Base-by-base conservation (phyloP, 805 yeast genomes). In the Metschnikowia baotianmanensis region DNA sequence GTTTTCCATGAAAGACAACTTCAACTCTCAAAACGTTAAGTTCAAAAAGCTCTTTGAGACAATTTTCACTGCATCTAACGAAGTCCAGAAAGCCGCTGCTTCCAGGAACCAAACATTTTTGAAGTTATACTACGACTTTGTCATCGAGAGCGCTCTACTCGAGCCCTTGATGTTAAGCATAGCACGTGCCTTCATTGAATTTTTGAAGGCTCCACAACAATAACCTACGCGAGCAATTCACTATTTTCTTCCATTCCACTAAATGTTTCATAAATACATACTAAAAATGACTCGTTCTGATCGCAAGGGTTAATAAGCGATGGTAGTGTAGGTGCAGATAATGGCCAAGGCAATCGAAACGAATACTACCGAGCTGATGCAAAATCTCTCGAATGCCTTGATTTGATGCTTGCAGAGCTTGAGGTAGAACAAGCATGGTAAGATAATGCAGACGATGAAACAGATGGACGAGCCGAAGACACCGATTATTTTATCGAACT, bases 391-490 rank as follows among this genome's bases (percentile, higher is more conserved):
- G 9, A 44, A 18, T 2, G 42, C 40, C 3, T 47, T 31, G 8
- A 48, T 37, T 17, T 46, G 42, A 32, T 40, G 42, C 29, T 43
- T 43, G 47, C 63, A 55, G 30, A 58, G 54, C 38, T 51, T 50
- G 45, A 58, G 43, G 62, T 89, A 87, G 58, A 88, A 89, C 9
- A 75, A 55, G 17, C 86, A 67, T 3, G 96, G 96, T 18, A 88
- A 70, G 16, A 87, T 82, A 39, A 88, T 67, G 59, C 96, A 89
- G 25, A 88, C 78, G 3, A 82, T 68, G 59, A 86, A 84, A 52
- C 96, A 86, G 37, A 89, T 71, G 1, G 87, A 80, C 5, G 91
- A 77, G 6, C 96, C 96, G 50, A 87, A 61, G 33, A 89, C 76
- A 6, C 95, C 86, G 62, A 89, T 82, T 38, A 89, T 73, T 51